phyloP scores from a whole-genome alignment of 768 basidiomycete species.

The Rhodosporidiobolus odoratus region DNA sequence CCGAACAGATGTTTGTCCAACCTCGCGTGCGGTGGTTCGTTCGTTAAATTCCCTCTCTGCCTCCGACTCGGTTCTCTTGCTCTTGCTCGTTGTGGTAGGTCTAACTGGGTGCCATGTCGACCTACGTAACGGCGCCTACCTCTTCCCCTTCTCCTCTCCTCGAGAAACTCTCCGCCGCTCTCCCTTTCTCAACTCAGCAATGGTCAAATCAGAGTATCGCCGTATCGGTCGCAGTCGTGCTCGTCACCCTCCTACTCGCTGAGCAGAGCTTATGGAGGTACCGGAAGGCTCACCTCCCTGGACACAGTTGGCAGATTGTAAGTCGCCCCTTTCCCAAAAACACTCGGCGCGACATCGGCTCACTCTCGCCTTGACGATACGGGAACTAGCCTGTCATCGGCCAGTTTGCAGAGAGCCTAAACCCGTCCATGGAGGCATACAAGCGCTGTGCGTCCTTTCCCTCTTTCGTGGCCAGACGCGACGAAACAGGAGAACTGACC shows the following conservation, averaged over 20 bases:
- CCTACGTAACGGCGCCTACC: slow-evolving; percentile 2
- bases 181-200: no score
- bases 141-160: slow-evolving; percentile 9
- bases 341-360: no score
- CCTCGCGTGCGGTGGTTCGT: no score
- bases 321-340: no score
- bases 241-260: slow-evolving; percentile 69
- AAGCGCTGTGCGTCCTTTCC: slow-evolving; percentile 48
- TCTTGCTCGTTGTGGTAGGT: no score
- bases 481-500: neutral
- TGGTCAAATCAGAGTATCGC: slow-evolving; percentile 13
- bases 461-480: neutral
- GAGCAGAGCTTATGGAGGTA: slow-evolving; percentile 84
- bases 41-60: no score
- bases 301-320: slow-evolving; percentile 45
- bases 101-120: slow-evolving; percentile 1
- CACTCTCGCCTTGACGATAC: neutral
- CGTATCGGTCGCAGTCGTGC: slow-evolving; percentile 50
- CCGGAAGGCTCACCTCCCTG: slow-evolving; percentile 84
- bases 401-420: slow-evolving; percentile 81
- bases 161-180: neutral
- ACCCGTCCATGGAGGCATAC: slow-evolving; percentile 86
- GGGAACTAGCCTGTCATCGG: slow-evolving; percentile 71
- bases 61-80: no score
- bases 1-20: no score